Evolutionary conservation across 768 basidiomycete species (phyloP).

Genomic region (Hortiboletus campestris): DNA sequence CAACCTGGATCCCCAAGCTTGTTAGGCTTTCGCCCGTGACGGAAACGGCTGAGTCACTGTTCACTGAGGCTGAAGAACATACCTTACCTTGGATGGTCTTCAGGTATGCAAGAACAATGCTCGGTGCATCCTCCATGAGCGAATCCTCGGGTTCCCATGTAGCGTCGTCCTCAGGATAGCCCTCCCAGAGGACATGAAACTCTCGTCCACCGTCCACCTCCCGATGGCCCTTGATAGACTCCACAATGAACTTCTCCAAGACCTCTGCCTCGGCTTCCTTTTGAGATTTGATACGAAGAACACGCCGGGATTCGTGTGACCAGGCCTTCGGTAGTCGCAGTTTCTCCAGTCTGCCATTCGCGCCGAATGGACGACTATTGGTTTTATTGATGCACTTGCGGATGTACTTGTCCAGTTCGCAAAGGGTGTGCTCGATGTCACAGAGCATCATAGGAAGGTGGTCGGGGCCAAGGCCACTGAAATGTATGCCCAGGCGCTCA

Average conservation of each 20-base stretch:
- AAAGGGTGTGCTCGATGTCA: conserved; percentile 77
- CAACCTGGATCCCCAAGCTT: neutral
- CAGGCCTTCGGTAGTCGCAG: conserved; percentile 53
- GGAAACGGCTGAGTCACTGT: neutral
- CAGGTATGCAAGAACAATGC: conserved; percentile 42
- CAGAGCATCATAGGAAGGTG: conserved; percentile 56
- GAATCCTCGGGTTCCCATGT: conserved; percentile 57
- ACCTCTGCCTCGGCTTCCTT: conserved; percentile 29
- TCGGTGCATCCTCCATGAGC: conserved; percentile 50
- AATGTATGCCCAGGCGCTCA: conserved; percentile 51
- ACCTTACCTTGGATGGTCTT: conserved; percentile 10
- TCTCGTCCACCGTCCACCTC: conserved; percentile 36
- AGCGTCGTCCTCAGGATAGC: conserved; percentile 48
- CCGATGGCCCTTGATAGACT: conserved; percentile 37
- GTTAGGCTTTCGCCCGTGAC: conserved; percentile 8
- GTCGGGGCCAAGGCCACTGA: conserved; percentile 50
- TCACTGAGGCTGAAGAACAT: neutral
- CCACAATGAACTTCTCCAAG: conserved; percentile 45
- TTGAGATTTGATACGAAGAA: conserved; percentile 41
- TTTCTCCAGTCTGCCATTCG: conserved; percentile 27
- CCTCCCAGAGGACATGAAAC: conserved; percentile 55
- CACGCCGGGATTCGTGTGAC: conserved; percentile 44
- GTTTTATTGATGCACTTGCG: conserved; percentile 38
- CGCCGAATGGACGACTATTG: conserved; percentile 38
- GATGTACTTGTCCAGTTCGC: conserved; percentile 78